Evolutionary conservation across 805 yeast genomes (phyloP).

Genomic region (Blastobotrys attinorum): DNA sequence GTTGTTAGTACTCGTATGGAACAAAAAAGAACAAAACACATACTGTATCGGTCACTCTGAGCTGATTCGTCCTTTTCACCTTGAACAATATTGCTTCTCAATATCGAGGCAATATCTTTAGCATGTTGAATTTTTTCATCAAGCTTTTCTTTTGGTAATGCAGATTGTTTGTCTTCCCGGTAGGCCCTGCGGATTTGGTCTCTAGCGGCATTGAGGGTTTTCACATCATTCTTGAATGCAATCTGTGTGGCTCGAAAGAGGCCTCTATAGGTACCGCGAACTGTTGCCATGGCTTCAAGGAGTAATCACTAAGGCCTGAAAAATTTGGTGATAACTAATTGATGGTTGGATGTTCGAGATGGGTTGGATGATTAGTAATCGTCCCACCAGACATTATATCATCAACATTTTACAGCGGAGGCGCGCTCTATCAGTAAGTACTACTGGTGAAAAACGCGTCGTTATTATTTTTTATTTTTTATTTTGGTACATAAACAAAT

Average conservation of each 20-base stretch:
- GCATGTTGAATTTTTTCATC: conserved; percentile 48
- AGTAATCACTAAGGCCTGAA: too few species aligned
- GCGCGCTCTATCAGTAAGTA: too few species aligned
- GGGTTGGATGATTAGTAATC: too few species aligned
- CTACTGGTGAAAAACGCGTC: too few species aligned
- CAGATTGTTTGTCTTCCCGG: conserved; percentile 17
- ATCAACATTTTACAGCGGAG: too few species aligned
- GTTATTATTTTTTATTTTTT: too few species aligned
- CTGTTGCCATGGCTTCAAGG: conserved; percentile 17
- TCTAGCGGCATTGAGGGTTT: conserved; percentile 14
- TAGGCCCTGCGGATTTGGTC: conserved; percentile 15
- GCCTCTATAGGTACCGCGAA: conserved; percentile 21
- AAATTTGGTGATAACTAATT: too few species aligned
- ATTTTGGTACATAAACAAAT: too few species aligned
- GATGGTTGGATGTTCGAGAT: too few species aligned
- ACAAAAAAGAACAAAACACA: conserved; percentile 6
- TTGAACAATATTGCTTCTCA: conserved; percentile 78
- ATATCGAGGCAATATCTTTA: conserved; percentile 62
- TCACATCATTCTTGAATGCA: conserved; percentile 25
- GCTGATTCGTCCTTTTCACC: conserved; percentile 38
- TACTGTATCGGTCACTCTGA: conserved; percentile 18
- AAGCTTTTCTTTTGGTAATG: conserved; percentile 37
- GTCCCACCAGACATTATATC: too few species aligned
- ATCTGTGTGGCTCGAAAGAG: conserved; percentile 26
- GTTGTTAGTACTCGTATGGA: background rate